These are phyloP conservation scores for Triticum urartu DNA, from an alignment of 176 grass and related monocot genomes.

Conservation along the genomic window DNA sequence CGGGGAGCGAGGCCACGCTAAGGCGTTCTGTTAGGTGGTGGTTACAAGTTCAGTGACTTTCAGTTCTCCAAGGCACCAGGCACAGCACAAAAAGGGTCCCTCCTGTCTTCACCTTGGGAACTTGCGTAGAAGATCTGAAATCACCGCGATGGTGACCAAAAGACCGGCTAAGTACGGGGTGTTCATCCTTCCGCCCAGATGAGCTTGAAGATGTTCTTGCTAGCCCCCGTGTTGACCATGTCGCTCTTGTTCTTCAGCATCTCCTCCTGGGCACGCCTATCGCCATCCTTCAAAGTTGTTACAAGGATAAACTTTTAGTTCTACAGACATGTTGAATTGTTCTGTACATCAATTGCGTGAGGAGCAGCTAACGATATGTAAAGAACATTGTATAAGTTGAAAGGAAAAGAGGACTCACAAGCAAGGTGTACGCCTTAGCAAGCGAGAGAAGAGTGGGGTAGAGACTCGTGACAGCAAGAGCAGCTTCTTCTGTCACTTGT, in stretches of 20 bases:
- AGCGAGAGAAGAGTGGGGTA: conserved; percentile 68
- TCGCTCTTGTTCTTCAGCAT: conserved; percentile 64
- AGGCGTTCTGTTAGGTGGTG: neutral
- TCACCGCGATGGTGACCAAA: neutral
- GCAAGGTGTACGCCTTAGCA: conserved; percentile 54
- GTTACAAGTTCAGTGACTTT: conserved; percentile 9
- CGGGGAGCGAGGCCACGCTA: neutral
- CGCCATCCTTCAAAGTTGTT: conserved; percentile 54
- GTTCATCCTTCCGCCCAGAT: conserved; percentile 40
- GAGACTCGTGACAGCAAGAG: conserved; percentile 53
- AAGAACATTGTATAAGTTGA: neutral
- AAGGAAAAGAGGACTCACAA: conserved; percentile 44
- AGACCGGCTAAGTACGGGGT: neutral
- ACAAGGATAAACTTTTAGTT: neutral
- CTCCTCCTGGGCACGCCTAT: conserved; percentile 59
- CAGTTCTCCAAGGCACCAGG: neutral
- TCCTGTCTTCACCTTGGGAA: neutral
- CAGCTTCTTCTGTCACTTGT: conserved; percentile 79
- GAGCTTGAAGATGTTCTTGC: conserved; percentile 76
- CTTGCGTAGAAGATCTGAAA: neutral
- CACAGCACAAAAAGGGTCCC: neutral
- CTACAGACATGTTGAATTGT: neutral
- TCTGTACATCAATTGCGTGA: neutral
- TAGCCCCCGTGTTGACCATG: conserved; percentile 48
- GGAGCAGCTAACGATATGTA: neutral